Evolutionary conservation across 2,329 filamentous ascomycete species (phyloP).

Genomic region (Didymella sp.): DNA sequence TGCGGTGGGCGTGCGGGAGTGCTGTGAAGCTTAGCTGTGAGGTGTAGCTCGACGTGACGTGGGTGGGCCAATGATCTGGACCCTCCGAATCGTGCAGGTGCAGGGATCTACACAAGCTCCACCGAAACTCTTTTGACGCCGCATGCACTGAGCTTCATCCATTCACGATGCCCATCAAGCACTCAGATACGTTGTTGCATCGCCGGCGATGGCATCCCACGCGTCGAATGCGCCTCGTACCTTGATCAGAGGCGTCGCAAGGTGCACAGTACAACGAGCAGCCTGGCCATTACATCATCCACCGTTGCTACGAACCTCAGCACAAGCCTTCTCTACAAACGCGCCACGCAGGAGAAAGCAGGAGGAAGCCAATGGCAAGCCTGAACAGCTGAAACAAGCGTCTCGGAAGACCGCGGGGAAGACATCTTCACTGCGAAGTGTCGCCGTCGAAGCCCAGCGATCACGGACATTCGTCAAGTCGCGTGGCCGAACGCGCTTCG

Average conservation of each 20-base stretch:
- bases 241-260: constrained; percentile 5
- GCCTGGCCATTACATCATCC: constrained; percentile 11
- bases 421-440: constrained; percentile 74
- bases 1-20: constrained; percentile 29
- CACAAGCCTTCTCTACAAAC: constrained; percentile 30
- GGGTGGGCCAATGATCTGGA: constrained; percentile 14
- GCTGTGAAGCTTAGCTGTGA: constrained; percentile 29
- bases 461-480: constrained; percentile 62
- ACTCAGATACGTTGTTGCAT: background rate
- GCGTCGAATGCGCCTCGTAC: constrained; percentile 5
- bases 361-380: constrained; percentile 22
- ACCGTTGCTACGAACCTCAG: constrained; percentile 9
- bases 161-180: constrained; percentile 5
- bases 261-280: constrained; percentile 15
- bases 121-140: constrained; percentile 11
- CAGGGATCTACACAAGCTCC: constrained; percentile 20
- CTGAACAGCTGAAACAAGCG: constrained; percentile 30
- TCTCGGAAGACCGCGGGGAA: constrained; percentile 42
- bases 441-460: constrained; percentile 83
- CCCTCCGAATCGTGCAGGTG: constrained; percentile 11
- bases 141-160: constrained; percentile 6
- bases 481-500: constrained; percentile 52
- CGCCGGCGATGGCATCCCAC: constrained; percentile 10
- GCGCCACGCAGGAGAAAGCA: constrained; percentile 27
- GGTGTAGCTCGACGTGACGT: constrained; percentile 35